These are phyloP conservation scores for Friedmanniomyces simplex DNA, from an alignment of 495 filamentous ascomycete genomes.

Conservation along the genomic window DNA sequence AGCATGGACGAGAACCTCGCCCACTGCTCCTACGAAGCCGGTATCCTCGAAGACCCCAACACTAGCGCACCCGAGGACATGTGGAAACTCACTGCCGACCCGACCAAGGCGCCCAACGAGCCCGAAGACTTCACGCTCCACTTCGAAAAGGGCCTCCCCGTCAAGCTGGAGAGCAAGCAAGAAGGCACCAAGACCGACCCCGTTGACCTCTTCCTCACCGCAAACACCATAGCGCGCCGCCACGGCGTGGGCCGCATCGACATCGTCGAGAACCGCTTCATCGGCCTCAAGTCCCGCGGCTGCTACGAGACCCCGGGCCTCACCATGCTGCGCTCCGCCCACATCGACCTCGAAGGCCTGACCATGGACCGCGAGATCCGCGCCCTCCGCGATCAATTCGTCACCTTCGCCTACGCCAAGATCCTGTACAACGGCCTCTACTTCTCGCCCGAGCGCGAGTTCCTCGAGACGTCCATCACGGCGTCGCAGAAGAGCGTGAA, in stretches of 20 bases:
- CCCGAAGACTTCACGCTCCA: slow-evolving; percentile 65
- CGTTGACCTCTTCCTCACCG: slow-evolving; percentile 67
- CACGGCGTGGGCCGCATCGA: slow-evolving; percentile 82
- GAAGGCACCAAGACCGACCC: slow-evolving; percentile 51
- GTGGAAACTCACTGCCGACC: slow-evolving; percentile 77
- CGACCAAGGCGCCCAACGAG: slow-evolving; percentile 61
- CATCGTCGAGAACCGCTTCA: slow-evolving; percentile 86
- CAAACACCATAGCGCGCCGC: slow-evolving; percentile 66
- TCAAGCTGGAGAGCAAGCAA: slow-evolving; percentile 50
- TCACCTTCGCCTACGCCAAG: slow-evolving; percentile 63
- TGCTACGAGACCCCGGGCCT: slow-evolving; percentile 80
- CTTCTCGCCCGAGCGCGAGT: slow-evolving; percentile 73
- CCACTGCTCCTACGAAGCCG: slow-evolving; percentile 85
- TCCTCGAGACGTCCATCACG: slow-evolving; percentile 61
- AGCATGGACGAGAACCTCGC: slow-evolving; percentile 83
- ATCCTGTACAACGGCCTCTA: slow-evolving; percentile 73
- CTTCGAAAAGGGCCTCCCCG: slow-evolving; percentile 80
- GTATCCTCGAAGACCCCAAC: slow-evolving; percentile 63
- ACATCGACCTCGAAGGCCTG: slow-evolving; percentile 76
- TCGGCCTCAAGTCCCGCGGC: slow-evolving; percentile 75
- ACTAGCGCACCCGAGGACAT: slow-evolving; percentile 61
- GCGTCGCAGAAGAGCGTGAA: slow-evolving; percentile 56
- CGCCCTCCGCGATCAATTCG: slow-evolving; percentile 66
- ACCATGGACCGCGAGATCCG: slow-evolving; percentile 78
- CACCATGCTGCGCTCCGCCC: slow-evolving; percentile 64